A percentile compares a stretch with the other conserved stretches of the same genome.
These are phyloP conservation scores for Nowakowskiella sp. DNA, from an alignment of 192 early-diverging fungal species.

Conservation along the genomic window DNA sequence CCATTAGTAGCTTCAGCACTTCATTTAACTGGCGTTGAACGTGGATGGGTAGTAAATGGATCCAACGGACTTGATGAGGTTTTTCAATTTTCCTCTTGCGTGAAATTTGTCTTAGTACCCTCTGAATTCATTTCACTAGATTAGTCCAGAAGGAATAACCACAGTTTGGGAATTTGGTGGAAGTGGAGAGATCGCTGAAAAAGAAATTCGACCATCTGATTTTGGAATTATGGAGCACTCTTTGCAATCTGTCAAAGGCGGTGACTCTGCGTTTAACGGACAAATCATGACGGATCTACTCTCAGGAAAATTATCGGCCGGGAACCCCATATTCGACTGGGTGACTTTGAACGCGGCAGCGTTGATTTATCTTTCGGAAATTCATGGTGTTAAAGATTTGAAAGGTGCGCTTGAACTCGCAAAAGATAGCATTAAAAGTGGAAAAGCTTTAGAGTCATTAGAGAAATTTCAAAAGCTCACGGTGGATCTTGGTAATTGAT, in stretches of 20 bases:
- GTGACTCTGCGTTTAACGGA: slow-evolving; percentile 66
- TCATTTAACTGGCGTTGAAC: slow-evolving; percentile 62
- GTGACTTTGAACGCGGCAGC: slow-evolving; percentile 90
- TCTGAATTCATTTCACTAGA: slow-evolving; percentile 27
- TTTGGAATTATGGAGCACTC: slow-evolving; percentile 79
- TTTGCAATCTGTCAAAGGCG: slow-evolving; percentile 61
- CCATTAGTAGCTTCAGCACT: slow-evolving; percentile 77
- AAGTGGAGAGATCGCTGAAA: slow-evolving; percentile 50
- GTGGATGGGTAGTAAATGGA: slow-evolving; percentile 89
- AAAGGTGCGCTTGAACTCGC: slow-evolving; percentile 73
- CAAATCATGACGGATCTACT: slow-evolving; percentile 60
- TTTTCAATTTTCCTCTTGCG: neutral
- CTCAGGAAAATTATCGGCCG: slow-evolving; percentile 48
- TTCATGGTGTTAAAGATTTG: slow-evolving; percentile 57
- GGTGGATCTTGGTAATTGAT: no score
- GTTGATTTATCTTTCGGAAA: slow-evolving; percentile 70
- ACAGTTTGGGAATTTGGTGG: slow-evolving; percentile 77
- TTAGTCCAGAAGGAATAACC: slow-evolving; percentile 80
- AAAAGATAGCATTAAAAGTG: slow-evolving; percentile 59
- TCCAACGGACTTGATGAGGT: slow-evolving; percentile 85
- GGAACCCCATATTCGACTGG: slow-evolving; percentile 75
- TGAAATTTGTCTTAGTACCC: neutral
- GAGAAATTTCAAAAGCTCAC: slow-evolving; percentile 50
- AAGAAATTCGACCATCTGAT: slow-evolving; percentile 67
- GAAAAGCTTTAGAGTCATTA: slow-evolving; percentile 56